Conservation (phyloP, 805 yeast genomes). For the Metschnikowia similis region DNA sequence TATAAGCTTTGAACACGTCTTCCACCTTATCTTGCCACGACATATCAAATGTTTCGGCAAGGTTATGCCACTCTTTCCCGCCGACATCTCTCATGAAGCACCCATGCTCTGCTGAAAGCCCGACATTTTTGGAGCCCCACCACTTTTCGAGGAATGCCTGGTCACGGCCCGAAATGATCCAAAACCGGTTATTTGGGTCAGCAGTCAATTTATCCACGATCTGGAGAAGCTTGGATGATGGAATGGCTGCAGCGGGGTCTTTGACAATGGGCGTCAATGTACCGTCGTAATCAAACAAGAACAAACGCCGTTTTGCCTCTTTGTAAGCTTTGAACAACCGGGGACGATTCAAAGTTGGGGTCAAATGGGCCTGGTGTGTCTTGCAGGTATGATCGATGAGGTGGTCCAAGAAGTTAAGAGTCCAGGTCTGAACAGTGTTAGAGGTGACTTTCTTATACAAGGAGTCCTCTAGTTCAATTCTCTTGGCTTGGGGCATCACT, state of each 20-base stretch:
- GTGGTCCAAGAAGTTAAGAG: conserved; percentile 53
- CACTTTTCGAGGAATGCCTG: conserved; percentile 83
- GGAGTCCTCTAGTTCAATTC: conserved; percentile 43
- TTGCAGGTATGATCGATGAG: conserved; percentile 38
- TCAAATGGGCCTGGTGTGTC: conserved; percentile 43
- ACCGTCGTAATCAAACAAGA: conserved; percentile 95
- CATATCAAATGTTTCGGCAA: conserved; percentile 83
- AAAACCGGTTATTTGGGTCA: conserved; percentile 81
- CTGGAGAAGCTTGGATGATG: conserved; percentile 64
- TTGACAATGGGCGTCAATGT: conserved; percentile 93
- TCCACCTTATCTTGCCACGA: conserved; percentile 87
- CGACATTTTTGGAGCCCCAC: conserved; percentile 71
- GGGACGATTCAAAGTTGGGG: conserved; percentile 78
- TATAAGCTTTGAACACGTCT: conserved; percentile 65
- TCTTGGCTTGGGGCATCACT: conserved; percentile 45
- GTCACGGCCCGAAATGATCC: conserved; percentile 97
- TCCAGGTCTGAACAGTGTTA: conserved; percentile 81
- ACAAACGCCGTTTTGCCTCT: conserved; percentile 62
- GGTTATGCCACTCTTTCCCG: conserved; percentile 68
- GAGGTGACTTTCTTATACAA: conserved; percentile 61
- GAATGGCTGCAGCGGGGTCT: conserved; percentile 98
- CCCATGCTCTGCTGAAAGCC: conserved; percentile 96
- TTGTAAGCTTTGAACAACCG: conserved; percentile 56
- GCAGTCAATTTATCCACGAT: conserved; percentile 56
- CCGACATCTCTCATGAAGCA: conserved; percentile 83